Base-by-base conservation (phyloP, 164 flowering plant species). In the Stephania japonica region DNA sequence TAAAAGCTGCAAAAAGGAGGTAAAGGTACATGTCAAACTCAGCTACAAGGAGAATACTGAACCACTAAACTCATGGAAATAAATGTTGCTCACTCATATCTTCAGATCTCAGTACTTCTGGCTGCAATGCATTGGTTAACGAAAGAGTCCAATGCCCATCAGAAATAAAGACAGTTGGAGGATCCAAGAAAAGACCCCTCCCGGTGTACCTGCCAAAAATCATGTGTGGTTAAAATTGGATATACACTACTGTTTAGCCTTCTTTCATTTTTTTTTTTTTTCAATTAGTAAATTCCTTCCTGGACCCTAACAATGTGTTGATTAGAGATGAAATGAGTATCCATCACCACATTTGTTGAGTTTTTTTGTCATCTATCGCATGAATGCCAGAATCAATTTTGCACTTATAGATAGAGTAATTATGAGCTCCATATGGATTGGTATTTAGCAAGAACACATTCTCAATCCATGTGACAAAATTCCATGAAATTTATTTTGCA, bases 141-240 rank as follows among this genome's bases (percentile, higher is more conserved):
- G 81, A 81, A 79, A 93, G 72, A 68, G 62, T 76, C 99, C 99
- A 95, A 14, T 13, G 18, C 47, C 88, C 85, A 72, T 83, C 71
- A 74, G 68, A 44, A 80, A 93, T 73, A 76, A 77, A 88, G 38
- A 85, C 87, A 6, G 92, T 91, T 47, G 99, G 97, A 70, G 94
- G 97, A 73, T 91, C 90, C 69, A 95, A 80, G 77, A 93, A 95
- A 72, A 91, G 78, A 67, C 99, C 98, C 82, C 98, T 90, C 70
- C 99, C 99, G 21, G 84, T 84, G 75, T 95, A 91, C 99, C 99
- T 95, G 81, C 75, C 42, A 70, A 82, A 72, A 63, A 24, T 72
- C 19, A 32, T 7, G 71, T 0, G 59, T 56, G 62, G 21, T 56
- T 3, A 56, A 56, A 56, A 56, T 56, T 56, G n/a, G n/a, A 16